These are phyloP conservation scores for Phytophthora pini DNA, from an alignment of 352 stramenopile species.

Conservation along the genomic window DNA sequence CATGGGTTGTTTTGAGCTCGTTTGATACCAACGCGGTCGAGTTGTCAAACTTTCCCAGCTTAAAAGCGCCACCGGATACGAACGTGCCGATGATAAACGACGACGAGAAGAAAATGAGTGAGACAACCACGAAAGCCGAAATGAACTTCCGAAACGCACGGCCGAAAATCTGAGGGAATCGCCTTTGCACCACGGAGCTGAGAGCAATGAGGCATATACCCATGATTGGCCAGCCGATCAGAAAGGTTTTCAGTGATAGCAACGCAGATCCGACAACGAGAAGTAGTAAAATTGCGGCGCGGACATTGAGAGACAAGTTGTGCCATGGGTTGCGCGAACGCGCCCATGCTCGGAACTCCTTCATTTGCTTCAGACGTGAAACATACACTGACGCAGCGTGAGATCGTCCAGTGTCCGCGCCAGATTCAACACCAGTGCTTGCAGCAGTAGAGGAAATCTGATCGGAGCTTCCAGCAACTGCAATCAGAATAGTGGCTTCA, in stretches of 20 bases:
- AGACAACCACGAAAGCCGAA: constrained; percentile 73
- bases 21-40: constrained; percentile 38
- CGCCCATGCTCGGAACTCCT: constrained; percentile 40
- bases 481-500: constrained; percentile 41
- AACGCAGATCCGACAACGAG: constrained; percentile 62
- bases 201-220: constrained; percentile 71
- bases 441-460: constrained; percentile 13
- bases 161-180: constrained; percentile 83
- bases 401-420: constrained; percentile 5
- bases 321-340: constrained; percentile 65
- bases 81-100: constrained; percentile 82
- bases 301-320: constrained; percentile 47
- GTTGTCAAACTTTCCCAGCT: constrained; percentile 56
- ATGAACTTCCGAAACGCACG: constrained; percentile 79
- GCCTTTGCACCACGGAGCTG: constrained; percentile 67
- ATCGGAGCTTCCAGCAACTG: constrained; percentile 14
- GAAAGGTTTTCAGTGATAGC: constrained; percentile 64
- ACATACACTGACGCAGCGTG: constrained; percentile 31
- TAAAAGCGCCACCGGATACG: constrained; percentile 61
- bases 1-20: constrained; percentile 37
- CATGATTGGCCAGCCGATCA: constrained; percentile 82
- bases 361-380: constrained; percentile 46
- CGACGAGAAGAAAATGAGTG: constrained; percentile 85
- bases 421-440: constrained; percentile 11
- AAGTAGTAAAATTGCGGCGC: constrained; percentile 58